Evolutionary conservation across 139 green algal species (phyloP).

Genomic region (Picocystis salinarum): DNA sequence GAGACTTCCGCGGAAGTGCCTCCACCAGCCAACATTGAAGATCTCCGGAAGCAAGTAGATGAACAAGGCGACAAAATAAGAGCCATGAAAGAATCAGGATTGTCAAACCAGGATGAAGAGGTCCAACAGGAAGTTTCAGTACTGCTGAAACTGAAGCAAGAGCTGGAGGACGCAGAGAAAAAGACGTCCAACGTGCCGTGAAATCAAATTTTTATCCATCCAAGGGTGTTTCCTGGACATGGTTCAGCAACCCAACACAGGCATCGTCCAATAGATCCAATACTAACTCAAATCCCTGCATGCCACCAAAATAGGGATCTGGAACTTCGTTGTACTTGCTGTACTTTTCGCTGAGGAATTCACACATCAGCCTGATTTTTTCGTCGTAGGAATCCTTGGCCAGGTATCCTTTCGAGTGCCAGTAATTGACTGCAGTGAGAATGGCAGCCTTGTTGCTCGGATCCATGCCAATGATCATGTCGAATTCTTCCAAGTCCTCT

Average conservation of each 20-base stretch:
- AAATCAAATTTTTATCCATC: not conserved
- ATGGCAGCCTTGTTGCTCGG: slow-evolving; percentile 45
- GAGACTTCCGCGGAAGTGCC: too few relatives aligned
- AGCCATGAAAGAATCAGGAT: too few relatives aligned
- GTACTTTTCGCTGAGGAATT: slow-evolving; percentile 8
- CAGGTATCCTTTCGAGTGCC: slow-evolving; percentile 1
- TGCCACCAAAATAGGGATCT: slow-evolving; percentile 78
- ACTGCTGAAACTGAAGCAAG: not conserved
- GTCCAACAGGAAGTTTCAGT: too few relatives aligned
- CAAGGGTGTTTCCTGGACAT: not conserved
- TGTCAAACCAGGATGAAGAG: too few relatives aligned
- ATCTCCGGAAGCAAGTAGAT: too few relatives aligned
- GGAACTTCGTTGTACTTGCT: slow-evolving; percentile 31
- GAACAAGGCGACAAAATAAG: too few relatives aligned
- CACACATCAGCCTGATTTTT: slow-evolving; percentile 21
- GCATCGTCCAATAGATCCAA: slow-evolving; percentile 22
- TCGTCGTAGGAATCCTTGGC: not conserved
- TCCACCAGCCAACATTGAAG: too few relatives aligned
- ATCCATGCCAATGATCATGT: slow-evolving; percentile 85
- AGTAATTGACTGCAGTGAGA: slow-evolving; percentile 8
- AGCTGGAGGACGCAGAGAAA: slow-evolving; percentile 1
- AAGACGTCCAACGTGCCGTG: not conserved
- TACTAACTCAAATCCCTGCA: slow-evolving; percentile 41
- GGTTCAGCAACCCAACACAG: slow-evolving; percentile 5
- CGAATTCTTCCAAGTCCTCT: slow-evolving; percentile 57